Base-by-base conservation (phyloP, 768 basidiomycete species). In the Agaricus subrufescens region DNA sequence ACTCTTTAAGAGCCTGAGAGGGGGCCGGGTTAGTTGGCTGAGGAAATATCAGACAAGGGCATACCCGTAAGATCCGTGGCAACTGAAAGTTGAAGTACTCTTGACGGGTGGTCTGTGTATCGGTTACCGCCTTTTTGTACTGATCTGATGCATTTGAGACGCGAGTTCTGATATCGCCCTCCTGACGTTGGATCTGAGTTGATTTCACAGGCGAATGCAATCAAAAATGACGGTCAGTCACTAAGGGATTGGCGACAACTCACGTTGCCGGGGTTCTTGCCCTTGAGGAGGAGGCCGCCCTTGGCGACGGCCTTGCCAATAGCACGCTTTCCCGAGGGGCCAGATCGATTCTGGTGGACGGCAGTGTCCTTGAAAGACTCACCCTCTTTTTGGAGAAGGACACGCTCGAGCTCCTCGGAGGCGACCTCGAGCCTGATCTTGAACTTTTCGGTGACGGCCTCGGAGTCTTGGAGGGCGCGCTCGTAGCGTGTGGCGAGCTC, bases 31-130 rank as follows among this genome's bases (percentile, higher is more conserved):
- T 39, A 15, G 27, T 9, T 34, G 26, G 25, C 29, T 34, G 31
- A 38, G 30, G 19, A 57, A 52, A 45, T n/a, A 38, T 34, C n/a
- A 12, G 23, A 15, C 37, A 26, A 43, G 26, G 38, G 79, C 90
- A 66, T 67, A 95, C 94, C 50, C 97, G 82, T 39, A 99, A 71
- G 56, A 98, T 91, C 61, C 94, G 87, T 53, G 97, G 97, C 40
- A 98, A 74, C 65, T 98, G 96, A 65, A 96, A 90, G 69, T 98
- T 96, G 72, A 97, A 99, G 69, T 98, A 98, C 66, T 99, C 97
- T 69, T 98, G 95, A 59, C 95, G 81, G 74, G 92, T 85, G 4
- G 85, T 75, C 68, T 98, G 94, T 11, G 90, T 92, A 60, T 98
- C 94, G 12, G 82, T 83, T 30, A 97, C 87, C 1, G 92, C 86